Conservation (phyloP, 2,329 filamentous ascomycete species). For the Ophiostoma pallidulum region DNA sequence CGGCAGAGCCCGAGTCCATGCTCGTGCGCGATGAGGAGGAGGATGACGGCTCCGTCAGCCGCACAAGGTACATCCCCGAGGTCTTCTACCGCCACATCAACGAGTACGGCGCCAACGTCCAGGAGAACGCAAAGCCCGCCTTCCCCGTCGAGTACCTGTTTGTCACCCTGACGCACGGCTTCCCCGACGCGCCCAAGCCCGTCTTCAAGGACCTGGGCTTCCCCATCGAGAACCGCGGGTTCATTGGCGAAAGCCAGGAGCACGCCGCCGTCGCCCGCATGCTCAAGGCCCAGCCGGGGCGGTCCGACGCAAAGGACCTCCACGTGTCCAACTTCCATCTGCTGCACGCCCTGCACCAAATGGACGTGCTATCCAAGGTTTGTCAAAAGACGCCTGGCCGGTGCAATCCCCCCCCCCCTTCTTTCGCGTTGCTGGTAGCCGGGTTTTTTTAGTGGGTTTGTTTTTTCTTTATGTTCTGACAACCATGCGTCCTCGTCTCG, state of each 20-base stretch:
- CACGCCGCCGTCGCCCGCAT: constrained; percentile 57
- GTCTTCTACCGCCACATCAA: constrained; percentile 95
- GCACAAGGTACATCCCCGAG: constrained; percentile 85
- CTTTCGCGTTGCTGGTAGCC: too few species aligned
- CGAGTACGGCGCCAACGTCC: constrained; percentile 91
- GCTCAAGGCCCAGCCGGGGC: constrained; percentile 44
- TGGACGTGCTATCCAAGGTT: constrained; percentile 81
- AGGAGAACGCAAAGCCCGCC: constrained; percentile 91
- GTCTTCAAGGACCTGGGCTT: constrained; percentile 69
- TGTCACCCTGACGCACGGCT: constrained; percentile 91
- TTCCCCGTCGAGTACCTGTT: constrained; percentile 97
- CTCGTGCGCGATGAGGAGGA: constrained; percentile 89
- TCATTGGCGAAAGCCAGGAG: constrained; percentile 79
- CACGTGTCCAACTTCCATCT: constrained; percentile 90
- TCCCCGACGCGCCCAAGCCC: constrained; percentile 71
- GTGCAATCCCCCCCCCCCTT: too few species aligned
- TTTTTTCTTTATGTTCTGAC: neutral
- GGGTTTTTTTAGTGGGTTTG: constrained; percentile 5
- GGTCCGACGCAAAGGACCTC: constrained; percentile 48
- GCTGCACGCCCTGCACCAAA: constrained; percentile 72
- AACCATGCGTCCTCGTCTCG: too few species aligned
- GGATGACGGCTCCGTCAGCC: constrained; percentile 58
- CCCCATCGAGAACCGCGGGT: constrained; percentile 83
- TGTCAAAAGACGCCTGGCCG: too few species aligned
- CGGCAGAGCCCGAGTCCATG: constrained; percentile 87